A percentile compares a stretch with the other conserved stretches of the same genome.
Evolutionary conservation across 495 filamentous ascomycete species (phyloP).

Genomic region (Aspergillus leporis): DNA sequence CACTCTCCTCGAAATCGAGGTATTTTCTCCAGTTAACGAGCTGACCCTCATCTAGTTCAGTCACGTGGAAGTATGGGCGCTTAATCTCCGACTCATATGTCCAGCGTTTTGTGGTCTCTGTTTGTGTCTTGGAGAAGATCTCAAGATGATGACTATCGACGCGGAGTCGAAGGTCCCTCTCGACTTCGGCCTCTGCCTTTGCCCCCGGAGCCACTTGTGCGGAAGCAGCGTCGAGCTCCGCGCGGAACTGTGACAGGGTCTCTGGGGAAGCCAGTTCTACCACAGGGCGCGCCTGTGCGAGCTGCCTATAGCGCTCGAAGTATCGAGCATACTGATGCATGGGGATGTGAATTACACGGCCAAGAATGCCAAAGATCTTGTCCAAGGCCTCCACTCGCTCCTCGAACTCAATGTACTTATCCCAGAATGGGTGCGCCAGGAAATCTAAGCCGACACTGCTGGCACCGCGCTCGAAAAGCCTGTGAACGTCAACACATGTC

Average conservation of each 20-base stretch:
- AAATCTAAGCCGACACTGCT: conserved; percentile 88
- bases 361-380: conserved; percentile 82
- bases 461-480: conserved; percentile 91
- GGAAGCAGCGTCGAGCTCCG: conserved; percentile 63
- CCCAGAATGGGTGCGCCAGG: conserved; percentile 94
- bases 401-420: conserved; percentile 97
- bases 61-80: conserved; percentile 96
- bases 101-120: conserved; percentile 92
- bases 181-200: conserved; percentile 74
- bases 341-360: conserved; percentile 86
- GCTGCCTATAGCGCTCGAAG: conserved; percentile 84
- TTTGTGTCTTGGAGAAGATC: conserved; percentile 77
- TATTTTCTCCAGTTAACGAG: conserved; percentile 95
- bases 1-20: conserved; percentile 90
- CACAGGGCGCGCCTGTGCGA: conserved; percentile 72
- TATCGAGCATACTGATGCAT: conserved; percentile 97
- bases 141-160: conserved; percentile 81
- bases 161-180: conserved; percentile 76
- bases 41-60: conserved; percentile 82
- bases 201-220: conserved; percentile 44
- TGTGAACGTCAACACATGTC: conserved; percentile 39
- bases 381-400: conserved; percentile 84
- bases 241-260: conserved; percentile 64
- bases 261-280: conserved; percentile 71
- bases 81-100: conserved; percentile 94